phyloP scores from a whole-genome alignment of 768 basidiomycete genomes.

The Mycena belliarum region DNA sequence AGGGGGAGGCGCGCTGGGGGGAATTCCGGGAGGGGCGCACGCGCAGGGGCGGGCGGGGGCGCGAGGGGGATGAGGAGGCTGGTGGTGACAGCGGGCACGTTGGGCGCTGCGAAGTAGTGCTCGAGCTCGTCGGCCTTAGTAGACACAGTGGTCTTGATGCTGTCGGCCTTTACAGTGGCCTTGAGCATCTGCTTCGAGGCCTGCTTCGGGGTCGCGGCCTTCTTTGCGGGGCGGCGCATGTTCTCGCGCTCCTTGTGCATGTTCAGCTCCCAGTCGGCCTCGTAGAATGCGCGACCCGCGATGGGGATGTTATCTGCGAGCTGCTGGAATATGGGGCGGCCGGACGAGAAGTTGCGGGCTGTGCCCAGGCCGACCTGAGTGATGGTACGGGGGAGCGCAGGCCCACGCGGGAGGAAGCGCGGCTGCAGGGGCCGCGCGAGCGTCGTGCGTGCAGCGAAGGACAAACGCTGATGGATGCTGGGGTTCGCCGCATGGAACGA shows the following conservation, averaged over 20 bases:
- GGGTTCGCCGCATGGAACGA: slow-evolving; percentile 31
- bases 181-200: slow-evolving; percentile 14
- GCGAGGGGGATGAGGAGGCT: slow-evolving; percentile 75
- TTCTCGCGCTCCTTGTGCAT: slow-evolving; percentile 44
- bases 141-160: background rate
- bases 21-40: slow-evolving; percentile 54
- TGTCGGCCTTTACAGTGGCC: background rate
- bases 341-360: slow-evolving; percentile 73
- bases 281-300: slow-evolving; percentile 70
- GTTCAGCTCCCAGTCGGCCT: slow-evolving; percentile 70
- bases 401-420: slow-evolving; percentile 61
- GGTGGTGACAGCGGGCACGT: slow-evolving; percentile 51
- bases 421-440: slow-evolving; percentile 47
- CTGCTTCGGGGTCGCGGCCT: slow-evolving; percentile 29
- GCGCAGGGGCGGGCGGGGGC: slow-evolving; percentile 62
- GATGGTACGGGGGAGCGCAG: slow-evolving; percentile 48
- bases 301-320: slow-evolving; percentile 80
- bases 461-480: slow-evolving; percentile 57
- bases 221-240: slow-evolving; percentile 29
- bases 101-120: slow-evolving; percentile 56
- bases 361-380: slow-evolving; percentile 75
- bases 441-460: slow-evolving; percentile 53
- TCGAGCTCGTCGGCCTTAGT: slow-evolving; percentile 40
- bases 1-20: slow-evolving; percentile 48
- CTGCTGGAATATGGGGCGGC: slow-evolving; percentile 77